Base-by-base conservation (phyloP, 2,329 filamentous ascomycete species). In the Lecanoromycetidae sp. region DNA sequence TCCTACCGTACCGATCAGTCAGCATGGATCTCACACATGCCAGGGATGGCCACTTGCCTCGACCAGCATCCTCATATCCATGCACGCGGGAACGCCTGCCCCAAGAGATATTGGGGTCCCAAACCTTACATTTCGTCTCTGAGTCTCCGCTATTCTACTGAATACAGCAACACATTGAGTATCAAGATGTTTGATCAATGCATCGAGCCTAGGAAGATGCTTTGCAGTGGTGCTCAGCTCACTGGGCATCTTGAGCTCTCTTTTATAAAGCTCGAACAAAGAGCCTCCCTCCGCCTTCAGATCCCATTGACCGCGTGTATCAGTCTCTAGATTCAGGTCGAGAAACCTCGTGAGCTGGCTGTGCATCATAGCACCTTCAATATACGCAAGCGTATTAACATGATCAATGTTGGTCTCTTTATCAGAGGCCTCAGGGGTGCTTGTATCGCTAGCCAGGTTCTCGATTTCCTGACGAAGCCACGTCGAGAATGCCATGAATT, bases 401-500 rank as follows among this genome's bases (percentile, higher is more conserved):
- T 83, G 75, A 53, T 94, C 84, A 51, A 93, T 77, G 0, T 77
- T 76, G 1, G 82, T 79, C 55, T 91, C 84, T 54, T 83, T 84
- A 51, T 90, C 87, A 20, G 79, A 74, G 36, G 84, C 71, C 53
- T 95, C 90, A 38, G 74, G 67, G 1, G 71, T 72, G 13, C 72
- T 70, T 0, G 79, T 68, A 55, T 83, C 66, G 59, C 82, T 78
- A 5, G 77, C 77, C 37, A 90, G 75, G 12, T 82, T 76, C 54
- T 93, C 85, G 49, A 94, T 90, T 57, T 88, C 80, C 57, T 87
- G 76, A 27, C 81, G 79, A 42, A 96, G 69, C 90, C 90, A 96
- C 44, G 74, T 71, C 0, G 85, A 88, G 60, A 95, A 96, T 4
- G 77, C 74, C 2, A 69, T 62, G 57, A 94, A 96, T 41, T 87